Evolutionary conservation across 2,329 filamentous ascomycete genomes (phyloP), one percentile per base, ranked within the genome.

Genomic region (Ophiostoma piceae): DNA sequence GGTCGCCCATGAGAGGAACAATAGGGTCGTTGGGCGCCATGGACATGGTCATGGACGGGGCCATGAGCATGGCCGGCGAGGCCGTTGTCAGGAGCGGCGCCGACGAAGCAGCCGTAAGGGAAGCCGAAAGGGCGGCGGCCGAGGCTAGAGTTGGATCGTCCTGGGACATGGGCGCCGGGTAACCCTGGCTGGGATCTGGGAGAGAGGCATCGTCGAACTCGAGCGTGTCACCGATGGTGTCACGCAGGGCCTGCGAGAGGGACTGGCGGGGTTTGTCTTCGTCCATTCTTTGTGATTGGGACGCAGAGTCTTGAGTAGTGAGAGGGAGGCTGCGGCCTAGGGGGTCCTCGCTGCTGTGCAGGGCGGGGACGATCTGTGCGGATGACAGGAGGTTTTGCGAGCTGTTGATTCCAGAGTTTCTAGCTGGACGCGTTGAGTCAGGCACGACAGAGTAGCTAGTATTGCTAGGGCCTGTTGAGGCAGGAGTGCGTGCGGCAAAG

Each of bases 371-470:
- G 26, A 57, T 32, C 32, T 69, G 68, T 11, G 60, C 68, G 2
- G 68, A 69, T 12, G 67, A 22, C 12, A n/a, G 39, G 14, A 29
- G 29, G 47, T 41, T 57, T 29, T 51, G 32, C 6, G 32, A 39
- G 60, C 29, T n/a, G 60, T 5, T n/a, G 32, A 7, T 9, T 62
- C 4, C 26, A 29, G 26, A 22, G n/a, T 22, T 39, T 41, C 70
- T 68, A n/a, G 22, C 3, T n/a, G 68, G 70, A 32, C 70, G 68
- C 5, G 70, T 71, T 29, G 70, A 71, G 66, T 71, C 70, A 3
- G 66, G 70, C 9, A 71, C n/a, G 37, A 71, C 47, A n/a, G 70
- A 71, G 41, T 54, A n/a, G 47, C n/a, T 69, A 22, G 19, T 64
- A 66, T 64, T 64, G 29, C 60, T 39, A 8, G 60, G 60, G 32